Base-by-base conservation (phyloP, 345 rosid species). In the Cardamine occulta region DNA sequence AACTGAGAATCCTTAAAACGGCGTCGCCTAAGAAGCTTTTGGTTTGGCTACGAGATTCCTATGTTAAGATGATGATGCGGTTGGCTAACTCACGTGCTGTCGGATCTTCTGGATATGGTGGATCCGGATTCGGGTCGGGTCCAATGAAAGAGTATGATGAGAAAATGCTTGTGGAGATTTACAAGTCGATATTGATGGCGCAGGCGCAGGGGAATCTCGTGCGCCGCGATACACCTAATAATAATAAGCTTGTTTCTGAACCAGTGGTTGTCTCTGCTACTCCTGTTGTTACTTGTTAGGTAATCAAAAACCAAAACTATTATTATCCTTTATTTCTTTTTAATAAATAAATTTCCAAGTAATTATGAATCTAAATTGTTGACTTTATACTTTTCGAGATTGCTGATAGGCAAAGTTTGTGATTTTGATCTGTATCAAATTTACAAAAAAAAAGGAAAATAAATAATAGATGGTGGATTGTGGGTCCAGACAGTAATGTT, bases 61-160 rank as follows among this genome's bases (percentile, higher is more conserved):
- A 88, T 77, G 90, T 88, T 49, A 89, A 84, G 29, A 81, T 85
- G 89, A 88, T 89, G 93, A 68, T 89, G 70, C 59, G 83, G 17
- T 23, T 90, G 56, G 89, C 90, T 8, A 83, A 74, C 47, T 84
- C 90, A 4, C 79, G 81, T 60, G 84, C 70, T 19, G 52, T 74
- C 9, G 72, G 79, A 68, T 24, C 74, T 15, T 75, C 84, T 76
- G 69, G 75, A 14, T 71, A 80, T 31, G 80, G 67, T 70, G 80
- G 75, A 24, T 71, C 76, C 12, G 74, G 68, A 45, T 78, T 74
- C 40, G 86, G 88, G 63, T 26, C 74, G 67, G 79, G 31, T 28
- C 75, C 9, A 0, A 64, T 69, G 63, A 86, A 83, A 74, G 90
- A 85, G 79, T 83, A 86, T 17, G 84, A 85, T 35, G 80, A 80